Conservation (phyloP, 2,329 filamentous ascomycete species). For the Colletotrichum endophyticum region DNA sequence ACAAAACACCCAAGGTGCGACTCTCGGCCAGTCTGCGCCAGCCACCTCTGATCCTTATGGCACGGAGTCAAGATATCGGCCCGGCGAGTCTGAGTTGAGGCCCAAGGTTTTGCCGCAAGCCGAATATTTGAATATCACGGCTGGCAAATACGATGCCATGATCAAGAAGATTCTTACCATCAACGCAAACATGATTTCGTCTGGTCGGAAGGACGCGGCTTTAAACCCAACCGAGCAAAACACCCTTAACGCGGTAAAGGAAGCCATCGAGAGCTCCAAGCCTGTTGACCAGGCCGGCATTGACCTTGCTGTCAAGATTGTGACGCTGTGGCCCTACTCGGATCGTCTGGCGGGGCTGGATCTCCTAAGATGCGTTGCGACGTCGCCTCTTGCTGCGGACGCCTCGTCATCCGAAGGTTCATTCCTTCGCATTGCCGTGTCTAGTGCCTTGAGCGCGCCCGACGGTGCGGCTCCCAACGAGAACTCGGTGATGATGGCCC, state of each 20-base stretch:
- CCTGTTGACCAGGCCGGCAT: constrained; percentile 58
- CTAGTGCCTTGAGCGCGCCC: constrained; percentile 43
- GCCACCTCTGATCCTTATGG: constrained; percentile 74
- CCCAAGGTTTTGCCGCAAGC: constrained; percentile 77
- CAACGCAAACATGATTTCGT: constrained; percentile 74
- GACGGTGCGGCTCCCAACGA: constrained; percentile 64
- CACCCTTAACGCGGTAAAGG: constrained; percentile 64
- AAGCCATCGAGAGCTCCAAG: constrained; percentile 65
- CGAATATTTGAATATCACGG: constrained; percentile 77
- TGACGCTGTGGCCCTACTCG: constrained; percentile 79
- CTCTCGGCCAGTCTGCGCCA: constrained; percentile 68
- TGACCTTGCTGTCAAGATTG: constrained; percentile 71
- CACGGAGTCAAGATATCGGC: constrained; percentile 78
- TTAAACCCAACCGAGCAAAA: constrained; percentile 76
- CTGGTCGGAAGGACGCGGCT: constrained; percentile 74
- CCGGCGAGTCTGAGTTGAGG: constrained; percentile 76
- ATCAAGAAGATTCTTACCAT: constrained; percentile 78
- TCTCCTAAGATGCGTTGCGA: constrained; percentile 81
- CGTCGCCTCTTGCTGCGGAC: constrained; percentile 69
- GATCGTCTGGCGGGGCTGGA: constrained; percentile 87
- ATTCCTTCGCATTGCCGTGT: constrained; percentile 61
- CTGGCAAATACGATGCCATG: constrained; percentile 74
- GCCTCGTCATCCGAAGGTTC: constrained; percentile 59
- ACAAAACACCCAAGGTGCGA: constrained; percentile 86
- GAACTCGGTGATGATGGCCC: constrained; percentile 88